A percentile compares a stretch with the other conserved stretches of the same genome.
These are phyloP conservation scores for Hygrocybe punicea DNA, from an alignment of 768 basidiomycete genomes.

Conservation along the genomic window DNA sequence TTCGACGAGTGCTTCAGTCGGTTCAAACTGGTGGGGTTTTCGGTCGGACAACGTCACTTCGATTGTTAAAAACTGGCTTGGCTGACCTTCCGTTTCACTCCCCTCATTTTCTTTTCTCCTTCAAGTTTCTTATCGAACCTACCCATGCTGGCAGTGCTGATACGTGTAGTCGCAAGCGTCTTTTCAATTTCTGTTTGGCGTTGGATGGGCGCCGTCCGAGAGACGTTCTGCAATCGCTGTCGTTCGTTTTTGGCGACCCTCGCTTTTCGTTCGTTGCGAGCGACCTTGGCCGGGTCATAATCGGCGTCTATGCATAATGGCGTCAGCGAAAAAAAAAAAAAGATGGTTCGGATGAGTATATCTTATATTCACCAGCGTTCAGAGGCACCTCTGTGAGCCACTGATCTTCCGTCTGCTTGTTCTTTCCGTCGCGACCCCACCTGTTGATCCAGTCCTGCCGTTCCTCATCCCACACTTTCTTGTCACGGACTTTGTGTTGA, in stretches of 20 bases:
- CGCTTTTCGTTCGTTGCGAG: conserved; percentile 75
- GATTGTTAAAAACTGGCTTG: not conserved
- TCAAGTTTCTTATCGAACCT: conserved; percentile 87
- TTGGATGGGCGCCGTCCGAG: conserved; percentile 46
- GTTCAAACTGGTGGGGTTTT: conserved; percentile 63
- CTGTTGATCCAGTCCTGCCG: conserved; percentile 86
- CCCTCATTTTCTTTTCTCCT: conserved; percentile 85
- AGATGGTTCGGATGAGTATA: not conserved
- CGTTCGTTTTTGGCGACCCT: conserved; percentile 81
- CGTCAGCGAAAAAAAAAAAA: not conserved
- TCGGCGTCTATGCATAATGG: conserved; percentile 56
- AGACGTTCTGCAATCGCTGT: conserved; percentile 68
- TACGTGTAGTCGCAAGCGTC: conserved; percentile 69
- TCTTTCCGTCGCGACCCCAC: conserved; percentile 90
- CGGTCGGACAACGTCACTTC: not conserved
- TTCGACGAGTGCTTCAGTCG: conserved; percentile 62
- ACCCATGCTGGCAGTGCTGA: conserved; percentile 94
- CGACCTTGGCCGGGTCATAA: conserved; percentile 72
- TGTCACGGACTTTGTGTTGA: conserved; percentile 70
- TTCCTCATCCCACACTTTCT: conserved; percentile 91
- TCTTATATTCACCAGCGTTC: conserved; percentile 65
- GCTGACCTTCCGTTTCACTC: conserved; percentile 88
- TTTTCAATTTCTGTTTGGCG: conserved; percentile 74
- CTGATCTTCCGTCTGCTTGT: conserved; percentile 78
- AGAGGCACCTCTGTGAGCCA: conserved; percentile 91